These are phyloP conservation scores for Pichia scutulata DNA, from an alignment of 805 yeast species.

Conservation along the genomic window DNA sequence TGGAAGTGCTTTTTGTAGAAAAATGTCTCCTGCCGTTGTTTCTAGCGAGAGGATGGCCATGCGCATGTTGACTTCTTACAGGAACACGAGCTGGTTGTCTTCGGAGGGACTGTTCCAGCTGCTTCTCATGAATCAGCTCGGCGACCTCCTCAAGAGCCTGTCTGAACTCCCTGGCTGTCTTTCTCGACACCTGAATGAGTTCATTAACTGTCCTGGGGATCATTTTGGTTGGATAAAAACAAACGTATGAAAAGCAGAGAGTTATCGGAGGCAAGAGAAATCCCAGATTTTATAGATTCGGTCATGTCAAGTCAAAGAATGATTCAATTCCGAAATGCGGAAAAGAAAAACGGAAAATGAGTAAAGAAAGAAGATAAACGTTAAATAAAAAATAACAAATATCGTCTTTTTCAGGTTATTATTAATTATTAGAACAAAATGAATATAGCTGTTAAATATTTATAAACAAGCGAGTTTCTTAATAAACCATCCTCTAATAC, in stretches of 20 bases:
- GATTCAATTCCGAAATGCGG: background rate
- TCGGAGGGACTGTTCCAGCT: conserved; percentile 25
- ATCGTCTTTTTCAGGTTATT: too few species aligned
- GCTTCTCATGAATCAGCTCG: conserved; percentile 27
- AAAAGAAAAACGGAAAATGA: background rate
- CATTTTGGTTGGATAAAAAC: conserved; percentile 3
- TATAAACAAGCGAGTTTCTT: too few species aligned
- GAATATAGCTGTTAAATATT: too few species aligned
- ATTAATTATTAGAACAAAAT: too few species aligned
- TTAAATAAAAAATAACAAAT: too few species aligned
- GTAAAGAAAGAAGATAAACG: too few species aligned
- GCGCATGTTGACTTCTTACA: conserved; percentile 5
- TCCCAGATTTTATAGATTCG: background rate
- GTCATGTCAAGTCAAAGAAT: background rate
- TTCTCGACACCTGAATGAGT: conserved; percentile 38
- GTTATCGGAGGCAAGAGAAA: background rate
- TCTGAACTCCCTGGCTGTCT: conserved; percentile 39
- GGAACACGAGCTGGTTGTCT: conserved; percentile 34
- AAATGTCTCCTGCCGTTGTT: conserved; percentile 19
- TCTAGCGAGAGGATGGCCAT: conserved; percentile 17
- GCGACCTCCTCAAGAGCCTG: conserved; percentile 42
- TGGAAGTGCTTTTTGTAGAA: conserved; percentile 15
- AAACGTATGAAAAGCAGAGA: background rate
- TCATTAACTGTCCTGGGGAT: conserved; percentile 29
- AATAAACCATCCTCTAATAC: too few species aligned